These are phyloP conservation scores for Didymella pomorum DNA, from an alignment of 2,329 filamentous ascomycete species.

Conservation along the genomic window DNA sequence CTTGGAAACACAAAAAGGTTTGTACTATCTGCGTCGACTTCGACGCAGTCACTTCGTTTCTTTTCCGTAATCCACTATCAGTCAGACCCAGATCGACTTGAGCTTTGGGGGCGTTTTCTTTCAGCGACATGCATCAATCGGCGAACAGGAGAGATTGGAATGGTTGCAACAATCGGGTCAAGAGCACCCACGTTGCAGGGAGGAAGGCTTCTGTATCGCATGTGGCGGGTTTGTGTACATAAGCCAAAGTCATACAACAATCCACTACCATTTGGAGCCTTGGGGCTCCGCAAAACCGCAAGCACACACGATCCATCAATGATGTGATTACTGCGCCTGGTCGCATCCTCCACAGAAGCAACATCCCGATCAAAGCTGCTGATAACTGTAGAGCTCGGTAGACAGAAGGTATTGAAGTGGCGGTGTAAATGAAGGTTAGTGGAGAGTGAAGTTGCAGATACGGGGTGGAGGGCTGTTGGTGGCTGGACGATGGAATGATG, in stretches of 20 bases:
- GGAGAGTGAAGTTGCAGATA: too few species aligned
- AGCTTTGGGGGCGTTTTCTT: slow-evolving; percentile 14
- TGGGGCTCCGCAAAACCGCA: slow-evolving; percentile 24
- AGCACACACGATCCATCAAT: neutral
- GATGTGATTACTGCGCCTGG: neutral
- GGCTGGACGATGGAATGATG: too few species aligned
- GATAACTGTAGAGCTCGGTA: too few species aligned
- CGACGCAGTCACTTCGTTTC: slow-evolving; percentile 14
- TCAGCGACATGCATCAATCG: slow-evolving; percentile 18
- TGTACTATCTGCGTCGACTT: slow-evolving; percentile 14
- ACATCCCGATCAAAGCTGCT: too few species aligned
- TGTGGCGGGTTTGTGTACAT: slow-evolving; percentile 35
- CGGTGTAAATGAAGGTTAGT: too few species aligned
- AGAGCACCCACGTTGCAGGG: neutral
- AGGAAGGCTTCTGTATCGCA: too few species aligned
- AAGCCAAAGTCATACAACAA: slow-evolving; percentile 30
- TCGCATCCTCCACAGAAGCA: too few species aligned
- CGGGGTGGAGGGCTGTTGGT: too few species aligned
- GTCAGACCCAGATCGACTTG: slow-evolving; percentile 7
- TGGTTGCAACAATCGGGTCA: neutral
- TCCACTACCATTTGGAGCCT: slow-evolving; percentile 35
- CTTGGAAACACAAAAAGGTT: slow-evolving; percentile 21
- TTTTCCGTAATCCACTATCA: slow-evolving; percentile 12
- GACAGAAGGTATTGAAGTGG: too few species aligned
- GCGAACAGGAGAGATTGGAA: slow-evolving; percentile 9